Percentiles rank a stretch among this genome's conserved stretches.
Evolutionary conservation across 1,284 basidiomycete species (phyloP).

Genomic region (Heimioporus punctisporus): DNA sequence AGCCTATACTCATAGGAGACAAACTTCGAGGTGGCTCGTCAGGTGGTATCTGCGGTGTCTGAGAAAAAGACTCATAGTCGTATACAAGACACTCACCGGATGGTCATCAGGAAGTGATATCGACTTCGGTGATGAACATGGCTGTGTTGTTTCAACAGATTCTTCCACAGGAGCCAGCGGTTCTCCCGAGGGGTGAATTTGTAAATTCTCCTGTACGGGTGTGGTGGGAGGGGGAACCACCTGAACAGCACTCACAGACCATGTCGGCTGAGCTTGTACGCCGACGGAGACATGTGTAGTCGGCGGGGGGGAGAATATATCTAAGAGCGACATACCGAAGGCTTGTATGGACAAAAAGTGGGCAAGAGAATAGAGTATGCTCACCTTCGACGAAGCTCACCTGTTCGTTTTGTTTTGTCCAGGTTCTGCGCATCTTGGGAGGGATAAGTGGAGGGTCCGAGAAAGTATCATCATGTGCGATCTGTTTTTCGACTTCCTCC

Average conservation of each 20-base stretch:
- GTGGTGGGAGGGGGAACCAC: conserved; percentile 19
- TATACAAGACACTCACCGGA: conserved; percentile 18
- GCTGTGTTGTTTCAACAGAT: conserved; percentile 1
- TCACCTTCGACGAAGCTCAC: conserved; percentile 39
- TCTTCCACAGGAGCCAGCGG: conserved; percentile 13
- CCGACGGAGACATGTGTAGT: conserved; percentile 35
- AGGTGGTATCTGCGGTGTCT: conserved; percentile 29
- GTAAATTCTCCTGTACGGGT: conserved; percentile 15
- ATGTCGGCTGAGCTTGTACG: conserved; percentile 35
- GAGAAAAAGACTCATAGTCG: conserved; percentile 15
- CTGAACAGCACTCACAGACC: conserved; percentile 39
- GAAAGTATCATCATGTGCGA: conserved; percentile 39
- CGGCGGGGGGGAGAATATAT: conserved; percentile 20
- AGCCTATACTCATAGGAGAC: conserved; percentile 61
- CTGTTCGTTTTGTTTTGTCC: conserved; percentile 48
- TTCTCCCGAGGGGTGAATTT: background rate
- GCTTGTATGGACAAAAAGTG: conserved; percentile 18
- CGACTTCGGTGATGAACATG: conserved; percentile 12
- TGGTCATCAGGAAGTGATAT: conserved; percentile 16
- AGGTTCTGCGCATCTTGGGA: conserved; percentile 60
- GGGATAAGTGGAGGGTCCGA: conserved; percentile 41
- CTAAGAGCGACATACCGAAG: conserved; percentile 30
- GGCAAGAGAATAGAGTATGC: conserved; percentile 15
- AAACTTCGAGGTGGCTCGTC: conserved; percentile 41
- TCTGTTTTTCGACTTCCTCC: conserved; percentile 36